Conservation (phyloP, 1,284 basidiomycete species). For the Vanrija sp. region DNA sequence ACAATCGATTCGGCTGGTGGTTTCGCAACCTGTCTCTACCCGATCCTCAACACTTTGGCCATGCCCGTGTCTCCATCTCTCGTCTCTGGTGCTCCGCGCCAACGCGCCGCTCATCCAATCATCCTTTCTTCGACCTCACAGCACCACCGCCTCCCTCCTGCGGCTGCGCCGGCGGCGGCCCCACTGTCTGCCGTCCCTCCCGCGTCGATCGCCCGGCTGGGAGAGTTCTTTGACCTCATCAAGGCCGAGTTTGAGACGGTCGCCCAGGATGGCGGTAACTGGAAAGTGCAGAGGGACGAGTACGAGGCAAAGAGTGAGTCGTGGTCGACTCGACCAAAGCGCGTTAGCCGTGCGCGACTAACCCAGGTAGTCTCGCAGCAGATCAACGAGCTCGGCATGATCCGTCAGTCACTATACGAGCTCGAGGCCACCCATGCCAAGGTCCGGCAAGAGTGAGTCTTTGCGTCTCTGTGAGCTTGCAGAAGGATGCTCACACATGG, state of each 20-base stretch:
- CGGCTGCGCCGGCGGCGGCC: slow-evolving; percentile 28
- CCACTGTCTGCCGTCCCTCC: slow-evolving; percentile 21
- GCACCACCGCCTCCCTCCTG: slow-evolving; percentile 44
- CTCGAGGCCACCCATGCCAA: slow-evolving; percentile 69
- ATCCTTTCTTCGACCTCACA: slow-evolving; percentile 10
- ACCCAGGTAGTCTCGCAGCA: slow-evolving; percentile 60
- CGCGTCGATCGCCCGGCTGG: slow-evolving; percentile 53
- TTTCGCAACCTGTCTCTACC: neutral
- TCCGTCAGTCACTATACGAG: slow-evolving; percentile 70
- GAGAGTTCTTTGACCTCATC: slow-evolving; percentile 77
- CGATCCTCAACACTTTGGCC: neutral
- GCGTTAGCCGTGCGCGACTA: neutral
- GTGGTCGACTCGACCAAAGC: neutral
- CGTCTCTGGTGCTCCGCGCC: neutral
- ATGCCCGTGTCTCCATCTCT: neutral
- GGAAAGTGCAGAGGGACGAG: slow-evolving; percentile 80
- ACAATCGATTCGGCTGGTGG: neutral
- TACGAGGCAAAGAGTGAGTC: slow-evolving; percentile 77
- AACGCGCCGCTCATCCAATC: neutral
- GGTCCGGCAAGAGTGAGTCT: slow-evolving; percentile 59
- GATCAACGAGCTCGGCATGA: slow-evolving; percentile 67
- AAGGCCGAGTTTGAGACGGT: slow-evolving; percentile 81
- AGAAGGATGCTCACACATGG: neutral
- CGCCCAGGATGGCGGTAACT: slow-evolving; percentile 62
- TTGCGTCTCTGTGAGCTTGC: neutral